phyloP scores from a whole-genome alignment of 140 eudicot genomes.

The Anethum foeniculum region DNA sequence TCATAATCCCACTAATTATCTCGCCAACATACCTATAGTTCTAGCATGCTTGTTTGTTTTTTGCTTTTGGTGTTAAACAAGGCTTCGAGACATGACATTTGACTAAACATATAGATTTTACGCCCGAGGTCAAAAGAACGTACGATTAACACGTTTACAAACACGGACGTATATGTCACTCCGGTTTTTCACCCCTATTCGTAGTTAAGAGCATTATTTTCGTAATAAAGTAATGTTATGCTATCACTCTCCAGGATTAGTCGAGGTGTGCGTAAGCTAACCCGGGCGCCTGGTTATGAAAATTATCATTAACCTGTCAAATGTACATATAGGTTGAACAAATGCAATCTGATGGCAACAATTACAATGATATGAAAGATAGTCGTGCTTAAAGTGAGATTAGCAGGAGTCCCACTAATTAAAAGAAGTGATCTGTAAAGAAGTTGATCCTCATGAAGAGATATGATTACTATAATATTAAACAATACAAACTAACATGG shows the following conservation, averaged over 20 bases:
- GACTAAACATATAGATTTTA: background rate
- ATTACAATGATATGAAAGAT: background rate
- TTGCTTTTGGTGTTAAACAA: background rate
- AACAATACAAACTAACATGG: background rate
- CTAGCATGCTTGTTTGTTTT: background rate
- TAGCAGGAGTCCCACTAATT: background rate
- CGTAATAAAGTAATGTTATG: no score
- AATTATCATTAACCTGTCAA: background rate
- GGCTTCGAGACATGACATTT: background rate
- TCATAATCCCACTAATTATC: background rate
- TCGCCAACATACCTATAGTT: background rate
- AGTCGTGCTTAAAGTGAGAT: background rate
- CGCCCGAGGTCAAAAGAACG: background rate
- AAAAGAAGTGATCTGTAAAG: constrained; percentile 7
- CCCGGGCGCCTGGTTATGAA: background rate
- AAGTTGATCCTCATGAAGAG: background rate
- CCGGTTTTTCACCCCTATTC: no score
- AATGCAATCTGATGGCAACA: background rate
- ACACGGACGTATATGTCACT: no score
- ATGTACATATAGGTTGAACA: background rate
- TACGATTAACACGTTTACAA: background rate
- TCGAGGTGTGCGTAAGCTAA: no score
- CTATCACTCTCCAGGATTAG: no score
- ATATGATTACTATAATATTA: background rate
- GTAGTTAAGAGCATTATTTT: background rate